These are phyloP conservation scores for Aspergillus sp. DNA, from an alignment of 2,329 filamentous ascomycete species.

Conservation along the genomic window DNA sequence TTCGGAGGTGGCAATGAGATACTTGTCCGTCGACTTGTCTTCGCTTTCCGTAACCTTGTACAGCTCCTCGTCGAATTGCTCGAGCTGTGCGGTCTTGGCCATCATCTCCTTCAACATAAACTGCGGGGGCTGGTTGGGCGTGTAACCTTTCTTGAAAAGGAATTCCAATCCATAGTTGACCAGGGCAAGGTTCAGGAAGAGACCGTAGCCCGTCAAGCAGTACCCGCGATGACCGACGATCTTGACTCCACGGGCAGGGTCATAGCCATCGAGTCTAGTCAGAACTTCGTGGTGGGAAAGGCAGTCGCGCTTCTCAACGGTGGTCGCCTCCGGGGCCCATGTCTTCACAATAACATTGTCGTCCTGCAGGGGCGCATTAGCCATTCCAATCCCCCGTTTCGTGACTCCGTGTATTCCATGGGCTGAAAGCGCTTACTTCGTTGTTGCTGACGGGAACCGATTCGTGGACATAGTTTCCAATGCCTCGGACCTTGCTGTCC, in stretches of 20 bases:
- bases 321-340: slow-evolving; percentile 76
- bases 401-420: background rate
- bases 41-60: slow-evolving; percentile 91
- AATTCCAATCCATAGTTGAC: slow-evolving; percentile 95
- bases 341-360: slow-evolving; percentile 74
- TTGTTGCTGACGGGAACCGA: slow-evolving; percentile 80
- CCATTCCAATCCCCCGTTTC: too few relatives aligned
- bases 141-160: slow-evolving; percentile 76
- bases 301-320: slow-evolving; percentile 70
- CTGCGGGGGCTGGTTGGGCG: slow-evolving; percentile 79
- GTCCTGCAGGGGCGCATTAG: slow-evolving; percentile 50
- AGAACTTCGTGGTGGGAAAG: slow-evolving; percentile 96
- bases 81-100: slow-evolving; percentile 96
- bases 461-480: slow-evolving; percentile 90
- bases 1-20: slow-evolving; percentile 79
- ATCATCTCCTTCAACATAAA: slow-evolving; percentile 96
- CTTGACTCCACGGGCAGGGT: slow-evolving; percentile 89
- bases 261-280: slow-evolving; percentile 82
- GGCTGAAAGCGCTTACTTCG: slow-evolving; percentile 56
- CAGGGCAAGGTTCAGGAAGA: slow-evolving; percentile 88
- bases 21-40: slow-evolving; percentile 85
- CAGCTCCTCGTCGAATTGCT: slow-evolving; percentile 95
- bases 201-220: slow-evolving; percentile 84
- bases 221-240: slow-evolving; percentile 93
- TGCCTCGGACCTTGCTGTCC: slow-evolving; percentile 74